Conservation (phyloP, 371 early-diverging fungal species). For the Synchytrium microbalum region DNA sequence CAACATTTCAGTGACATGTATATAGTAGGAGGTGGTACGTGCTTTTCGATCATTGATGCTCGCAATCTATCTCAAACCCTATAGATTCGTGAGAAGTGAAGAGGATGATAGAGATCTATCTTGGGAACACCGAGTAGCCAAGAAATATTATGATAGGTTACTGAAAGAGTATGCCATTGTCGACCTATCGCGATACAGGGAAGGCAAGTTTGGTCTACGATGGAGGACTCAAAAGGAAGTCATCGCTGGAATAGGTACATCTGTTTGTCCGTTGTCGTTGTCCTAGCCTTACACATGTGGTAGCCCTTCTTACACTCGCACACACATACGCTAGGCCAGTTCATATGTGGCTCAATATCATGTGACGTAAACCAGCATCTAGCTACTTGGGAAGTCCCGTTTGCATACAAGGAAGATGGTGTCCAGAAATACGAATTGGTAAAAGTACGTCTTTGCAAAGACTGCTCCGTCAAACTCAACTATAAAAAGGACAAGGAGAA, state of each 20-base stretch:
- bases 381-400: slow-evolving; percentile 79
- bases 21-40: background rate
- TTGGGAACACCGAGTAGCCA: slow-evolving; percentile 76
- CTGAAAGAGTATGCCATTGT: slow-evolving; percentile 80
- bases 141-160: slow-evolving; percentile 75
- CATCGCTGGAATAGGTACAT: slow-evolving; percentile 62
- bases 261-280: background rate
- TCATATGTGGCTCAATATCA: slow-evolving; percentile 55
- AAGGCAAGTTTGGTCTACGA: slow-evolving; percentile 70
- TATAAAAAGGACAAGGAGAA: slow-evolving; percentile 32
- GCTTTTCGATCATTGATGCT: background rate
- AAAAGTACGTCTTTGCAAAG: slow-evolving; percentile 65
- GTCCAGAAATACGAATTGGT: slow-evolving; percentile 72
- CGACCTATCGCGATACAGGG: slow-evolving; percentile 64
- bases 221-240: slow-evolving; percentile 80
- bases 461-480: slow-evolving; percentile 54
- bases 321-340: slow-evolving; percentile 47
- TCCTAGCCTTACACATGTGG: background rate
- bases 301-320: background rate
- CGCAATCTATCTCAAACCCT: slow-evolving; percentile 9
- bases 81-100: slow-evolving; percentile 46
- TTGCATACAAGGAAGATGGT: slow-evolving; percentile 65
- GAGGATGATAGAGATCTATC: slow-evolving; percentile 35
- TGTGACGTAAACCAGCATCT: slow-evolving; percentile 43
- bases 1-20: background rate